Conservation (phyloP, 1,139 yeast genomes). For the Pneumocystis canis region DNA sequence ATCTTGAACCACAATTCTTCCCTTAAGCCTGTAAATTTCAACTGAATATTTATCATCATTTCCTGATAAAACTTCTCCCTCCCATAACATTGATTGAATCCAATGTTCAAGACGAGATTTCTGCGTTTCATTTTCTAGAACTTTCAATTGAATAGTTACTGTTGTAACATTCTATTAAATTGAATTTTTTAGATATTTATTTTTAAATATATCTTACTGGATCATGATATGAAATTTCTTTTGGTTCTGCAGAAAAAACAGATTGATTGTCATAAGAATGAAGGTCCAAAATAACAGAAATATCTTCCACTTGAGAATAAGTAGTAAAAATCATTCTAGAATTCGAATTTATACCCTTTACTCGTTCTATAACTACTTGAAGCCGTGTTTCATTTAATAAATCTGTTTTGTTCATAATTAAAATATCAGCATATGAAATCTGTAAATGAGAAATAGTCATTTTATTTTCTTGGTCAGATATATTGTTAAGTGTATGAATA, state of each 20-base stretch:
- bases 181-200: neutral
- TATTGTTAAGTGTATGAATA: conserved; percentile 50
- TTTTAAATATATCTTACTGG: conserved; percentile 19
- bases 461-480: conserved; percentile 33
- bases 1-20: conserved; percentile 35
- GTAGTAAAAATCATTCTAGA: conserved; percentile 56
- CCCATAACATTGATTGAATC: conserved; percentile 60
- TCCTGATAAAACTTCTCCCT: conserved; percentile 27
- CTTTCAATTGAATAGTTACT: conserved; percentile 39
- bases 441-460: conserved; percentile 28
- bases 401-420: conserved; percentile 68
- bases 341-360: conserved; percentile 47
- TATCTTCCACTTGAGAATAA: conserved; percentile 51
- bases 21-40: conserved; percentile 75
- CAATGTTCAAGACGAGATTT: conserved; percentile 40
- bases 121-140: conserved; percentile 23
- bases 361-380: conserved; percentile 23
- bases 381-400: conserved; percentile 24
- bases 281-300: conserved; percentile 51
- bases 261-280: conserved; percentile 57
- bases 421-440: conserved; percentile 74
- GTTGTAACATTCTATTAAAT: conserved; percentile 41
- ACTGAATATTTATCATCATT: conserved; percentile 2
- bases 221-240: conserved; percentile 30
- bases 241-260: conserved; percentile 20